Percentiles rank a stretch among this genome's conserved stretches.
Conservation (phyloP, 208 protist genomes). For the Leishmania braziliensis region DNA sequence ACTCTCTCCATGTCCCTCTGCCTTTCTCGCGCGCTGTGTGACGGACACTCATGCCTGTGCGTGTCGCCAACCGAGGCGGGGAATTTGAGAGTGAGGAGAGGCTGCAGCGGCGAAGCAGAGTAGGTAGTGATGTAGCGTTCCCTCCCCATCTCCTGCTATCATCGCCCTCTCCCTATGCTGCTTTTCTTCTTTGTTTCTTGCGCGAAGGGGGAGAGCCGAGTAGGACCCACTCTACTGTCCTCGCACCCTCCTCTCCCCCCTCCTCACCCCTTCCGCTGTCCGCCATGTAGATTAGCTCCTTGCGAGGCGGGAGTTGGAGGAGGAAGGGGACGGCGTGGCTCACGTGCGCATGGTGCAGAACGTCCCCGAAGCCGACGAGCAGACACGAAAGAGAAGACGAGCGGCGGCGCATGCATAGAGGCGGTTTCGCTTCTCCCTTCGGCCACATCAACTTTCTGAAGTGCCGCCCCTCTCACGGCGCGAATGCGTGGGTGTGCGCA, state of each 20-base stretch:
- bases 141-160: background rate
- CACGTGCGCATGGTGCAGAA: background rate
- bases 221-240: background rate
- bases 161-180: background rate
- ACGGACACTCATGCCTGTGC: background rate
- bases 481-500: background rate
- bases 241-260: background rate
- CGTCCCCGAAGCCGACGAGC: background rate
- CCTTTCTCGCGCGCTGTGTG: background rate
- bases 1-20: background rate
- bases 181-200: background rate
- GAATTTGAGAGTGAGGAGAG: background rate
- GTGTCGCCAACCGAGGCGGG: background rate
- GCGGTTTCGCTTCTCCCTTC: background rate
- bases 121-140: background rate
- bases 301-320: background rate
- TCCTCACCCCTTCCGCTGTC: background rate
- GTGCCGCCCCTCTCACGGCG: background rate
- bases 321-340: too few relatives aligned
- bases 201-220: background rate
- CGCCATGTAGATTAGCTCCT: background rate
- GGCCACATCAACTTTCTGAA: background rate
- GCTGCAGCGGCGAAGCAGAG: background rate
- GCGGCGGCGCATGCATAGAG: background rate
- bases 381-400: background rate